phyloP scores from a whole-genome alignment of 768 basidiomycete genomes.

The Boletellus sp. region DNA sequence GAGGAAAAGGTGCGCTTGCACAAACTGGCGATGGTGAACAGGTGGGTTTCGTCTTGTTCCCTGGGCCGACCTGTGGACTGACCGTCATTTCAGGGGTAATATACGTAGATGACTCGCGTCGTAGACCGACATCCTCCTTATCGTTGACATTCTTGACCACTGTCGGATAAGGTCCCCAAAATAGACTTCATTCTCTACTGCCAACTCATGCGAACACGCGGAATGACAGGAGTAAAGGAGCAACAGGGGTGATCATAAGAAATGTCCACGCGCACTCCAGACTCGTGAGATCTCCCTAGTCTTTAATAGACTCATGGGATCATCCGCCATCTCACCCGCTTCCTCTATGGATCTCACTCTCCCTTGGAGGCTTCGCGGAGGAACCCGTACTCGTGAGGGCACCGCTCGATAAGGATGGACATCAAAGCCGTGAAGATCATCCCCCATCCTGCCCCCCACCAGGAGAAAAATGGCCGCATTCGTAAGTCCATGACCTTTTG shows the following conservation, averaged over 20 bases:
- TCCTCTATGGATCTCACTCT: constrained; percentile 14
- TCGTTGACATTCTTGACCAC: not conserved
- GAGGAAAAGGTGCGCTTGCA: constrained; percentile 62
- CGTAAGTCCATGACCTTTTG: constrained; percentile 12
- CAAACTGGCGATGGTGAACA: constrained; percentile 69
- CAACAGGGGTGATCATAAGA: no score
- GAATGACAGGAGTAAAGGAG: no score
- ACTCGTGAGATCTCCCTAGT: no score
- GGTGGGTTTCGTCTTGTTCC: constrained; percentile 43
- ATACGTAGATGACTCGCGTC: constrained; percentile 11
- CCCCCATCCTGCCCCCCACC: constrained; percentile 12
- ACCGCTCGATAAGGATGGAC: constrained; percentile 1
- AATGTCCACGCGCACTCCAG: no score
- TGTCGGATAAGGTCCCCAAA: no score
- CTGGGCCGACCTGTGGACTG: not conserved
- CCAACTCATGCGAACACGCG: no score
- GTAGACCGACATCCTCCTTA: not conserved
- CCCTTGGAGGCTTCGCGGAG: constrained; percentile 3
- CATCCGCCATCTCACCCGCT: constrained; percentile 6
- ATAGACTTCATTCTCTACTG: no score
- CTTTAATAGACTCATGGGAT: constrained; percentile 11
- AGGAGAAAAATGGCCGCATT: constrained; percentile 3
- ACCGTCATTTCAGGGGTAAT: constrained; percentile 22
- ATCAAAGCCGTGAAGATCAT: not conserved
- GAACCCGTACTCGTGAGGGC: constrained; percentile 4